These are phyloP conservation scores for Cercospora sesami DNA, from an alignment of 2,329 filamentous ascomycete genomes.

Conservation along the genomic window DNA sequence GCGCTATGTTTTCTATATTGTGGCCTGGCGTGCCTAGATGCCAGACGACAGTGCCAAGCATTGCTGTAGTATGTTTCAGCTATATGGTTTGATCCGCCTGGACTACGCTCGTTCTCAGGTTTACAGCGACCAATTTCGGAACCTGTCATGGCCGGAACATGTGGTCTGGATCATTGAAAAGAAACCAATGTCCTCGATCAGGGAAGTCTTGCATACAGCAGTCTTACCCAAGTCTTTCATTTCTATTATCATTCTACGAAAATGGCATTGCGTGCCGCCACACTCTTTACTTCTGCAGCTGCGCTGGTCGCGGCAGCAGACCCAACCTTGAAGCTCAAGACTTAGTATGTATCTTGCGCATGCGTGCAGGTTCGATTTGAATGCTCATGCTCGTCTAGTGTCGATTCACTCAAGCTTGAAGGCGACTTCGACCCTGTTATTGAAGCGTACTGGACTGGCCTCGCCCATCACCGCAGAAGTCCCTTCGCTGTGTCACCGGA, in stretches of 20 bases:
- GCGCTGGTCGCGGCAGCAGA: conserved; percentile 39
- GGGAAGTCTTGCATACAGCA: background rate
- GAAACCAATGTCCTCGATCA: background rate
- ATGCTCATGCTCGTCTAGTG: conserved; percentile 12
- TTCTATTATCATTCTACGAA: conserved; percentile 17
- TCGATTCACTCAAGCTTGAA: conserved; percentile 50
- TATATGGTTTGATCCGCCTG: background rate
- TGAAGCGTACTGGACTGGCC: conserved; percentile 61
- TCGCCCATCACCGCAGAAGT: conserved; percentile 62
- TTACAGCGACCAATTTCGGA: background rate
- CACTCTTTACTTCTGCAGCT: conserved; percentile 31
- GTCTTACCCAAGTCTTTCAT: conserved; percentile 2
- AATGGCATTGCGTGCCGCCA: conserved; percentile 23
- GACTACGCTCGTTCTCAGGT: background rate
- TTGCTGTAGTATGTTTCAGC: conserved; percentile 9
- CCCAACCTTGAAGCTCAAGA: conserved; percentile 47
- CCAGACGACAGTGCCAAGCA: background rate
- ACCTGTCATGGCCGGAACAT: background rate
- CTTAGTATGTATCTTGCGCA: conserved; percentile 26
- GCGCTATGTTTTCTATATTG: background rate
- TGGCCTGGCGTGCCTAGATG: background rate
- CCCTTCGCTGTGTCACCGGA: conserved; percentile 64
- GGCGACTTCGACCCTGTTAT: conserved; percentile 59
- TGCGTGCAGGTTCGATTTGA: background rate
- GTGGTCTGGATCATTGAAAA: background rate